phyloP scores from a whole-genome alignment of 208 protist genomes.

The Leishmania tropica region DNA sequence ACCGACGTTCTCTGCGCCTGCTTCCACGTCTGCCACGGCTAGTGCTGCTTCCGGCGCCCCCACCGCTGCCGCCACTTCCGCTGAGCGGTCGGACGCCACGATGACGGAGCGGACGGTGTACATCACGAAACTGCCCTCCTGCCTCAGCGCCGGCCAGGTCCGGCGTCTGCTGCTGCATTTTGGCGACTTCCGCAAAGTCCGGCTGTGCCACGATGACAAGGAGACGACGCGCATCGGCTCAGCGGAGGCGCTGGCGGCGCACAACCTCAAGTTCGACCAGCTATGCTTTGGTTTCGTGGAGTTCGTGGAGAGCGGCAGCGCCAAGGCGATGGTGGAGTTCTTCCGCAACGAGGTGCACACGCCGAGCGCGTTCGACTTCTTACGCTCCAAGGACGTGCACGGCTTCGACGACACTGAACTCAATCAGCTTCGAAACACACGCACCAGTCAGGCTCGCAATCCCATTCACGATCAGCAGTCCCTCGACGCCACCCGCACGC shows the following conservation, averaged over 20 bases:
- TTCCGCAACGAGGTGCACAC: constrained; percentile 74
- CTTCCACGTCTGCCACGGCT: background rate
- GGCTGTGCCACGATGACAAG: constrained; percentile 78
- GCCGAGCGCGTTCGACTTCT: constrained; percentile 54
- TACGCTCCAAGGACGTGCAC: constrained; percentile 21
- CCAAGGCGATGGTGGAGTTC: constrained; percentile 82
- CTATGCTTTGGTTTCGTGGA: constrained; percentile 83
- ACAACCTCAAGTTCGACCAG: constrained; percentile 32
- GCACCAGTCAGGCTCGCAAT: constrained; percentile 71
- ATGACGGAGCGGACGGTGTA: constrained; percentile 77
- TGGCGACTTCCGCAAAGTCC: constrained; percentile 88
- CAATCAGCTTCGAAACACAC: constrained; percentile 42
- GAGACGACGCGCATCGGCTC: constrained; percentile 35
- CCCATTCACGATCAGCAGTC: constrained; percentile 77
- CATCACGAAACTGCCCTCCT: constrained; percentile 80
- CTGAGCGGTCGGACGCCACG: constrained; percentile 44
- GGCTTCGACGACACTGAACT: constrained; percentile 41
- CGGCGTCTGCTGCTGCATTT: constrained; percentile 76
- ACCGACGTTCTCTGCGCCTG: background rate
- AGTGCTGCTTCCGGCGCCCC: background rate
- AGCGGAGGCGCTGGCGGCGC: constrained; percentile 29
- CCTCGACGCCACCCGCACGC: constrained; percentile 43
- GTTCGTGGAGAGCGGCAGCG: constrained; percentile 54
- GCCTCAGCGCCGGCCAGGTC: constrained; percentile 60
- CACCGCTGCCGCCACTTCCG: background rate